Base-by-base conservation (phyloP, 2,329 filamentous ascomycete genomes). In the Whalleya microplaca region DNA sequence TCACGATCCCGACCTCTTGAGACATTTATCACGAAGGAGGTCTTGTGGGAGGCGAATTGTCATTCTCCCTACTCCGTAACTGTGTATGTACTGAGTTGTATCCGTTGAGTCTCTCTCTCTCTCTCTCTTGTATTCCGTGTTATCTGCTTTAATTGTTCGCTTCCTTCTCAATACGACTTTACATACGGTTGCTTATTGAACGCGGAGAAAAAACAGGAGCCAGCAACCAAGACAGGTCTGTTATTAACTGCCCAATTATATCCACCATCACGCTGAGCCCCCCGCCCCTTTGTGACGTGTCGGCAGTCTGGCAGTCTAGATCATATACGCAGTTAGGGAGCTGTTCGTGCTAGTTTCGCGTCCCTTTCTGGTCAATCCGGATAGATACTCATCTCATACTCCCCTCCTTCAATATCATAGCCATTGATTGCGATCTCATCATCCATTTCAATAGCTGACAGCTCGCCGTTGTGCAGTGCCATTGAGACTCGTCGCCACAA, bases 281-380 rank as follows among this genome's bases (percentile, higher is more conserved):
- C 63, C 66, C n/a, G n/a, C n/a, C 59, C 58, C 64, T 67, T 64
- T 66, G 65, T 69, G 68, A 71, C 69, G 65, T 68, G 69, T 70
- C 66, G 9, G 23, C 23, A 27, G 23, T 27, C 9, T 9, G 62
- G 51, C 51, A 59, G 21, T 48, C 53, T 63, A 59, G 60, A 66
- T 66, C 57, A 65, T 60, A n/a, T n/a, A n/a, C n/a, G n/a, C n/a
- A n/a, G n/a, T n/a, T n/a, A n/a, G n/a, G n/a, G n/a, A 64, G 59
- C 57, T 65, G 46, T 51, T 53, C 52, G 47, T 43, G 51, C 45
- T 62, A 61, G 61, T 59, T 56, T 49, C 58, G 44, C 54, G 50
- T 52, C 53, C 32, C 47, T 54, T 56, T 68, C 58, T 54, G 66
- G 68, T 59, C 58, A 55, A 67, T 68, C 61, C 59, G 58, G 53